A percentile compares a stretch with the other conserved stretches of the same genome.
Conservation (phyloP, 139 green algal species). For the Eudorina sp. region DNA sequence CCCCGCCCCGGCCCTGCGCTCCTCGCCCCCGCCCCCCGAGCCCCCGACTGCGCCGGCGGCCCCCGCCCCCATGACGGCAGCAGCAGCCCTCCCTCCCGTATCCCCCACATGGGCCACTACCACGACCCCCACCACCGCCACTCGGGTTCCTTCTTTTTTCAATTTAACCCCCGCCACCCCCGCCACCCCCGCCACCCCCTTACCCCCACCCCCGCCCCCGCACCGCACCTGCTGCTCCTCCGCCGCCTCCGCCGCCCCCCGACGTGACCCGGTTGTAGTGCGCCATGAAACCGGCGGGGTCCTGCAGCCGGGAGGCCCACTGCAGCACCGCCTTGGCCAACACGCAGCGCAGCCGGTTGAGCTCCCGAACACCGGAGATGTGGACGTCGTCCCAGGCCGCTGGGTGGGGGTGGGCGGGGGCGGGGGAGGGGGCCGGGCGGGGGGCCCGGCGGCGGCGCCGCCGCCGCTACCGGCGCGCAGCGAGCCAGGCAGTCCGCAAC, state of each 20-base stretch:
- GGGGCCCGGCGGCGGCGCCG: not conserved
- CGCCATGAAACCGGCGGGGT: conserved; percentile 35
- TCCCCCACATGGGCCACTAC: too few species aligned
- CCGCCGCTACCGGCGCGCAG: not conserved
- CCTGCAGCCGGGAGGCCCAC: conserved; percentile 72
- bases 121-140: too few species aligned
- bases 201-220: not conserved
- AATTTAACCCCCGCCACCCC: too few species aligned
- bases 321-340: conserved; percentile 74
- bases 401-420: too few species aligned
- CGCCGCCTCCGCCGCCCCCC: not conserved
- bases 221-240: not conserved
- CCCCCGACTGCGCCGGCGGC: too few species aligned
- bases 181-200: not conserved
- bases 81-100: too few species aligned
- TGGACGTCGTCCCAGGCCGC: conserved; percentile 60
- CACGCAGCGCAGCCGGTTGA: conserved; percentile 77
- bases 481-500: conserved; percentile 11
- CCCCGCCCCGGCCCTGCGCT: too few species aligned
- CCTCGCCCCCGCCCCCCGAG: too few species aligned
- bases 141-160: too few species aligned
- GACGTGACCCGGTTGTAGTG: conserved; percentile 25
- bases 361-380: conserved; percentile 59
- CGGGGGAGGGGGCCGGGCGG: too few species aligned
- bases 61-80: too few species aligned